Conservation (phyloP, 2,329 filamentous ascomycete species). For the Davidsoniella eucalypti region DNA sequence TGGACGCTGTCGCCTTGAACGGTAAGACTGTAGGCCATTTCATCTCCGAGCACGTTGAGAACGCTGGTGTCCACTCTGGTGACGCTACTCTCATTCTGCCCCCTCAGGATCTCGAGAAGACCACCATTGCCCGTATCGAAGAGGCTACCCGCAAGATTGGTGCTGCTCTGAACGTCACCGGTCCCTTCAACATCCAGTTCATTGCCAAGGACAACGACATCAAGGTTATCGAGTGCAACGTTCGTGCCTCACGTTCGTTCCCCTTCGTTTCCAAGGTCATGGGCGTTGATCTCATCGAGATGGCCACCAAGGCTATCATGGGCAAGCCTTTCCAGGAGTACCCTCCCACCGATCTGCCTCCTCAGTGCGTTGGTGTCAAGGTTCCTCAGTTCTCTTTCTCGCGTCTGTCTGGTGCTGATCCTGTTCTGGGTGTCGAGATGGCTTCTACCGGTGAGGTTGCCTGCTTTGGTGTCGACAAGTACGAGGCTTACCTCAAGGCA, state of each 20-base stretch:
- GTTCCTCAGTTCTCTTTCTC: conserved; percentile 99
- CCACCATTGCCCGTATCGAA: conserved; percentile 80
- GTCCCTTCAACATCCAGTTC: conserved; percentile 97
- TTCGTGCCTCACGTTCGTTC: conserved; percentile 88
- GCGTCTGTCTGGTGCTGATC: conserved; percentile 84
- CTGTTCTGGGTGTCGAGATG: conserved; percentile 96
- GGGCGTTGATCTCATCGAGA: conserved; percentile 92
- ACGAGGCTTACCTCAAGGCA: conserved; percentile 94
- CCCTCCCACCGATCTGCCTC: conserved; percentile 56
- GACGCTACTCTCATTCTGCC: conserved; percentile 91
- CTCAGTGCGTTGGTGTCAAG: conserved; percentile 87
- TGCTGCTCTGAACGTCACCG: conserved; percentile 83
- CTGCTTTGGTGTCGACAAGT: conserved; percentile 88
- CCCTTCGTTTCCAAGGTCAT: conserved; percentile 98
- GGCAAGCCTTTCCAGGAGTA: conserved; percentile 69
- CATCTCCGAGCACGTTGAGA: conserved; percentile 97
- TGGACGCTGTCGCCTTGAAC: conserved; percentile 90
- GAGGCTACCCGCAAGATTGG: conserved; percentile 94
- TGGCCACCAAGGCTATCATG: conserved; percentile 96
- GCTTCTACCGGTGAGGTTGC: conserved; percentile 96
- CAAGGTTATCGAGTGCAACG: conserved; percentile 99
- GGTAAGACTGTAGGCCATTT: conserved; percentile 88
- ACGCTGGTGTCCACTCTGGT: conserved; percentile 94
- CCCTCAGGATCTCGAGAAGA: conserved; percentile 77
- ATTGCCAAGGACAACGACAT: conserved; percentile 99